Evolutionary conservation across 1,284 basidiomycete genomes (phyloP), one percentile per base, ranked within the genome.

Genomic region (Limonomyces culmigenus): DNA sequence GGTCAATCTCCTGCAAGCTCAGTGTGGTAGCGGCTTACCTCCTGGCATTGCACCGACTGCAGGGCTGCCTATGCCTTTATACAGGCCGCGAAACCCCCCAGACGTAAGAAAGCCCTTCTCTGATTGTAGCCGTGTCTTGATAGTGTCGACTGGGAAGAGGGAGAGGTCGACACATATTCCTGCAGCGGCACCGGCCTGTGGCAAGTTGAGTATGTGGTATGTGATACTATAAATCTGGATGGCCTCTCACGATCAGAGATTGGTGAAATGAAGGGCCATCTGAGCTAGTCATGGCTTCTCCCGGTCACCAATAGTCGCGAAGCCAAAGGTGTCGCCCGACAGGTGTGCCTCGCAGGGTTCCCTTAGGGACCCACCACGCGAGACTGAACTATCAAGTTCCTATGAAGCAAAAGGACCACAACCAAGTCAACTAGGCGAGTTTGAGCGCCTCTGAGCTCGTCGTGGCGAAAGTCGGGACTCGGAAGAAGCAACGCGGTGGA

Each of bases 41-140:
- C 93, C 93, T 0, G 95, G 93, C 11, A 93, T 91, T 50, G 89
- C 91, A 14, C 93, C 95, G 6, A 96, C 77, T 0, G 91, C 79
- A 1, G 97, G 92, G 53, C 89, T 95, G 14, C 92, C 92, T 4
- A 99, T 63, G 11, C 95, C 93, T 45, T 84, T 81, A 58, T 99
- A 99, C 11, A 98, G 74, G 5, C 91, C 91, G 33, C 61, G 72
- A 55, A 99, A 88, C 0, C 92, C 93, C 5, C 95, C 93, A 2
- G 88, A 77, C 17, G 65, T 62, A 39, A 74, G 55, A 54, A 98
- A 97, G 2, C 93, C 93, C 50, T 86, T 76, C 1, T 75, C 56
- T 3, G 89, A 81, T 51, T 98, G 93, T 37, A 96, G 61, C 23
- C 93, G 76, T 12, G 93, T 97, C 59, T 98, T 98, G 52, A 97